These are phyloP conservation scores for Paramecium tetraurelia DNA, from an alignment of 73 alveolate genomes.

Conservation along the genomic window DNA sequence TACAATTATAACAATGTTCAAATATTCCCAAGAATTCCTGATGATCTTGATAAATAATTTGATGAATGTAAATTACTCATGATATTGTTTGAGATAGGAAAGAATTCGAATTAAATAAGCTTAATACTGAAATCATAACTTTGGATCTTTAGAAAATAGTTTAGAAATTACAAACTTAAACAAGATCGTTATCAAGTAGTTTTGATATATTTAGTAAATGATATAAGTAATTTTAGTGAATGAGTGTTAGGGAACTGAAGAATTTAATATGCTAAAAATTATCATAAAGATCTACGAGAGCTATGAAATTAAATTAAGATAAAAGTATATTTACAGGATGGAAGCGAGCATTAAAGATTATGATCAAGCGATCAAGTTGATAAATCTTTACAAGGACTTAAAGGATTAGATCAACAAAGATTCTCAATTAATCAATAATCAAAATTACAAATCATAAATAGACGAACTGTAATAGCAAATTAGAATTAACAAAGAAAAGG, in stretches of 20 bases:
- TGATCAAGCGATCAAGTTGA: neutral
- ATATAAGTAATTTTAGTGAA: neutral
- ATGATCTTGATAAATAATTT: neutral
- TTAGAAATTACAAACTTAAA: neutral
- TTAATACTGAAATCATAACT: neutral
- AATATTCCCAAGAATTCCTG: neutral
- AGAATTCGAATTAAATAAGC: neutral
- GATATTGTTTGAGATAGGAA: neutral
- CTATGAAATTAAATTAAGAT: neutral
- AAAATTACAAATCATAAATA: neutral
- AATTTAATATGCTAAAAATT: neutral
- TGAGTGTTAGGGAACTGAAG: constrained; percentile 7
- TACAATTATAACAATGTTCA: neutral
- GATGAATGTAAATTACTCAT: neutral
- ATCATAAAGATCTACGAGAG: neutral
- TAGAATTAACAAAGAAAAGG: neutral
- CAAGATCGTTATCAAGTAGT: neutral
- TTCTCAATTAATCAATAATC: neutral
- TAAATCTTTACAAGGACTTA: neutral
- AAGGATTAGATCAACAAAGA: neutral
- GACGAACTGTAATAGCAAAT: neutral
- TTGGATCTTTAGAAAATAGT: neutral
- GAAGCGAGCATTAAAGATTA: neutral
- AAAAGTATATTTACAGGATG: neutral
- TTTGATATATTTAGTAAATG: neutral